Base-by-base conservation (phyloP, 306 rosid genomes). In the Vigna trinervia region DNA sequence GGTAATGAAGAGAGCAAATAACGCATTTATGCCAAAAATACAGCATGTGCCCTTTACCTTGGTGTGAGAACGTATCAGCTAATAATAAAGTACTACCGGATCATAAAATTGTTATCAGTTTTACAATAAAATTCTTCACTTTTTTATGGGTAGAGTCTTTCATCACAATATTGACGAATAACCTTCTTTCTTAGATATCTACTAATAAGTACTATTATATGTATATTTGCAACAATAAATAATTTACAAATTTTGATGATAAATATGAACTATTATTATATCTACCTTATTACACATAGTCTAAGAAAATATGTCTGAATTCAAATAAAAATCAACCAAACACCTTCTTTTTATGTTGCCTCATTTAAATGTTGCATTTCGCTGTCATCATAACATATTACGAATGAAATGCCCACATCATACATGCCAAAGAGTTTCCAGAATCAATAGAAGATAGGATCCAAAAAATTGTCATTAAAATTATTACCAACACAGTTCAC, bases 401-500 rank as follows among this genome's bases (percentile, higher is more conserved):
- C 5, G 52, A 64, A 71, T 57, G 43, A 62, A 64, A 22, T 9
- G 19, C 14, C 57, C 38, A 73, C 5, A 75, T 54, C 45, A 41
- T 46, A 66, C 60, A 73, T 56, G 54, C 34, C 41, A 41, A 80
- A 66, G 6, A 36, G 69, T 20, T 34, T 75, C 45, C 52, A 19
- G 65, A 51, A 74, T 34, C 61, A 43, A 54, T 30, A 64, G 15
- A 77, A 66, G 67, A 70, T 30, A 28, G n/a, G 60, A 83, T 70
- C 30, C 47, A 69, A 61, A 73, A 76, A 74, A 17, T 48, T 43
- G n/a, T 20, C 71, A 60, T 69, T 56, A 64, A 72, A 73, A 77
- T 62, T 54, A 77, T 88, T 95, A 95, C 99, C 99, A 85, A 95
- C 97, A 71, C 99, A 95, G n/a, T 92, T 95, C 80, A 95, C 87